phyloP scores from a whole-genome alignment of 441 rosid species.

The Adansonia grandidieri region DNA sequence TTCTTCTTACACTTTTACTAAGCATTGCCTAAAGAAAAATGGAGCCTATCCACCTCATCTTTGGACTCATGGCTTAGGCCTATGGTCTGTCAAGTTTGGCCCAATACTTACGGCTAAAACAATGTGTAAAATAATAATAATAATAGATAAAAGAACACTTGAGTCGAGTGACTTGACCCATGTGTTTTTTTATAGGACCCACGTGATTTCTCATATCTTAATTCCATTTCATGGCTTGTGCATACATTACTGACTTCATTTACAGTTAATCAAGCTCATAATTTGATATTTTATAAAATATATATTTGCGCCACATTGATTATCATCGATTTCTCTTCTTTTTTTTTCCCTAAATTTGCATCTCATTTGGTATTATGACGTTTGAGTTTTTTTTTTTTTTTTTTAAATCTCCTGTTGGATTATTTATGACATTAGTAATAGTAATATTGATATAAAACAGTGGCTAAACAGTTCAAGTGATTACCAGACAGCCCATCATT shows the following conservation, averaged over 20 bases:
- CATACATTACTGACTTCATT: too few species aligned
- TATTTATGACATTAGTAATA: background rate
- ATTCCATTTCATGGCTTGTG: too few species aligned
- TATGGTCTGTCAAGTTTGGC: background rate
- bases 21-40: too few species aligned
- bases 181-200: too few species aligned
- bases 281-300: too few species aligned
- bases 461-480: background rate
- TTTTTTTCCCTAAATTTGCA: background rate
- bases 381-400: background rate
- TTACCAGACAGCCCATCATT: background rate
- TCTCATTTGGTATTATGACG: background rate
- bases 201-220: too few species aligned
- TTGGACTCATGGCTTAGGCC: background rate
- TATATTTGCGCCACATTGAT: background rate
- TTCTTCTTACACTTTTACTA: too few species aligned
- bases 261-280: too few species aligned
- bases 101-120: background rate
- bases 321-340: too few species aligned
- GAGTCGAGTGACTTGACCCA: background rate
- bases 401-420: background rate
- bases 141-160: background rate
- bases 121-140: background rate
- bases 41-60: background rate
- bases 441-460: background rate